A percentile compares a stretch with the other conserved stretches of the same genome.
Evolutionary conservation across 2,329 filamentous ascomycete genomes (phyloP).

Genomic region (Taxawa tesnikishii): DNA sequence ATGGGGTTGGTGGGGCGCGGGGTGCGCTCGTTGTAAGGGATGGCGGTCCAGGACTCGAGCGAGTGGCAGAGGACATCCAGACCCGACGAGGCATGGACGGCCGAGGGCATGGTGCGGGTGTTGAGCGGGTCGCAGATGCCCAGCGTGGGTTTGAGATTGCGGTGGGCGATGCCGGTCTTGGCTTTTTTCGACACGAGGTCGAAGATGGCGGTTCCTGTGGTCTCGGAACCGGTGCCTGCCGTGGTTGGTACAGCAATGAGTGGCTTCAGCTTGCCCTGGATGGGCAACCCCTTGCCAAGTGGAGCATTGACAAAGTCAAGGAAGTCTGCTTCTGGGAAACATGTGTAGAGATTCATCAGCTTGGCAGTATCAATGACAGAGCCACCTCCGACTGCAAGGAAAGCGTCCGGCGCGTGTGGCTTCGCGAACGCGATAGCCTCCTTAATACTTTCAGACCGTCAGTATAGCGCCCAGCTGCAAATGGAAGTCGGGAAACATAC

Average conservation of each 20-base stretch:
- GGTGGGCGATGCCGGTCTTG: conserved; percentile 92
- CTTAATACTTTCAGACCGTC: conserved; percentile 48
- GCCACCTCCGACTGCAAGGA: conserved; percentile 81
- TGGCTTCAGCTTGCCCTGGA: conserved; percentile 58
- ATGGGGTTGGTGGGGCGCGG: conserved; percentile 84
- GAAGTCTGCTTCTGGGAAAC: conserved; percentile 84
- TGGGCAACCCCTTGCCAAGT: conserved; percentile 69
- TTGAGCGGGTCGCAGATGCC: conserved; percentile 82
- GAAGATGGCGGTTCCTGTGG: conserved; percentile 95
- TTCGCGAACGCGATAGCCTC: conserved; percentile 83
- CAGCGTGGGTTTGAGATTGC: conserved; percentile 87
- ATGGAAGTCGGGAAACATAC: conserved; percentile 32
- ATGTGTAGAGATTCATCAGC: conserved; percentile 92
- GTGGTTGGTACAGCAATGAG: conserved; percentile 78
- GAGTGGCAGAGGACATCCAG: conserved; percentile 92
- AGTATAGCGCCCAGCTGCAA: not conserved
- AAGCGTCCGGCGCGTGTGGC: conserved; percentile 71
- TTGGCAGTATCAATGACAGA: conserved; percentile 98
- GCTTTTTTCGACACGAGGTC: conserved; percentile 80
- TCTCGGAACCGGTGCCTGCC: conserved; percentile 81
- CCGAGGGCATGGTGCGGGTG: conserved; percentile 88
- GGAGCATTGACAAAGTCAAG: conserved; percentile 97
- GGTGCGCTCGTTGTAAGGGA: conserved; percentile 77
- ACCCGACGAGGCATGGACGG: conserved; percentile 83
- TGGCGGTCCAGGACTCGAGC: conserved; percentile 94